Evolutionary conservation across 2,329 filamentous ascomycete species (phyloP).

Genomic region (Fusarium agapanthi): DNA sequence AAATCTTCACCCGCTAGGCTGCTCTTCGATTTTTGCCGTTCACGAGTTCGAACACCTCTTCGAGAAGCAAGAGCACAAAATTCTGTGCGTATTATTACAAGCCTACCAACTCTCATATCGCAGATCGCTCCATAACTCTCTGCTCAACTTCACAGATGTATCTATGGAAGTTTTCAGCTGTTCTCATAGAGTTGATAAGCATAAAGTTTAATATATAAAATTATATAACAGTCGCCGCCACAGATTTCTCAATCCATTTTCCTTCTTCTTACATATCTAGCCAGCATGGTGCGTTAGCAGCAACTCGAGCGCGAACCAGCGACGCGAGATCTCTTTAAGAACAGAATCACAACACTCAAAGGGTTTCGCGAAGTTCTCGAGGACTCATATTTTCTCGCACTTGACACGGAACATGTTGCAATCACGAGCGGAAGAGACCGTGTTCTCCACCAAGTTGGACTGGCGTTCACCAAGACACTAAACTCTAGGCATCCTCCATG

Average conservation of each 20-base stretch:
- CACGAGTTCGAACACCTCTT: not conserved
- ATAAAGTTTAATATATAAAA: not conserved
- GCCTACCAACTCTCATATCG: accelerated
- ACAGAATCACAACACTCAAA: constrained; percentile 8
- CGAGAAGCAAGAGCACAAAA: too few species aligned
- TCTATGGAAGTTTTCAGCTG: too few species aligned
- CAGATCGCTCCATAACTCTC: too few species aligned
- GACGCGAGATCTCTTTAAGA: constrained; percentile 16
- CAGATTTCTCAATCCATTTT: accelerated
- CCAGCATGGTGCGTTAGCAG: constrained; percentile 51
- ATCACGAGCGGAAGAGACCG: constrained; percentile 56
- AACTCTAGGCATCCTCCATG: not conserved
- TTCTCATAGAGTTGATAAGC: too few species aligned
- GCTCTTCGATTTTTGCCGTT: not conserved
- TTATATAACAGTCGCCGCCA: not conserved
- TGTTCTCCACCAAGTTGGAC: constrained; percentile 27
- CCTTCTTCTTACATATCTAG: not conserved
- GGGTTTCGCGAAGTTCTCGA: not conserved
- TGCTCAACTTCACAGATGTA: too few species aligned
- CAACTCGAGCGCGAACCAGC: constrained; percentile 36
- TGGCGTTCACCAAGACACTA: constrained; percentile 6
- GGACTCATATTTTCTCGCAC: constrained; percentile 55
- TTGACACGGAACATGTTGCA: constrained; percentile 66
- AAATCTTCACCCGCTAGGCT: not conserved
- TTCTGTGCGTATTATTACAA: accelerated